Conservation (phyloP, 768 basidiomycete genomes). For the Boletus rubropictus region DNA sequence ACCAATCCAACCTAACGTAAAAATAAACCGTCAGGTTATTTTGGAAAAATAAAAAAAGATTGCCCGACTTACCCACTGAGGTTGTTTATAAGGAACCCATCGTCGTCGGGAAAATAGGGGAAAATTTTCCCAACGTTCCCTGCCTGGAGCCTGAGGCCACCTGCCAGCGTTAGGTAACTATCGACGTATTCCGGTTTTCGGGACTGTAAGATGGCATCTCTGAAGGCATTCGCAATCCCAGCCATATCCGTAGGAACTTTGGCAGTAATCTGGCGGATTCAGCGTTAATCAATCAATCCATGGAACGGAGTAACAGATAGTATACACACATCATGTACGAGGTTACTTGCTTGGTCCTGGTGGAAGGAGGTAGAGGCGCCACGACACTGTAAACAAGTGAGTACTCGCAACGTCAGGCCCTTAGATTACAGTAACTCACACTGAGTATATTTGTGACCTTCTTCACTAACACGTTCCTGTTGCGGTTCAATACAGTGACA, state of each 20-base stretch:
- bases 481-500: conserved; percentile 18
- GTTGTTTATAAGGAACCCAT: conserved; percentile 14
- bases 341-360: conserved; percentile 14
- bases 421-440: conserved; percentile 14
- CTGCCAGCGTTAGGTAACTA: conserved; percentile 6
- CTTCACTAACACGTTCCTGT: conserved; percentile 3
- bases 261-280: background rate
- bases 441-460: conserved; percentile 21
- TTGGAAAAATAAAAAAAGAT: background rate
- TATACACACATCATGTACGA: conserved; percentile 13
- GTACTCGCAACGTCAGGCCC: background rate
- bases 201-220: conserved; percentile 8
- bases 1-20: conserved; percentile 14
- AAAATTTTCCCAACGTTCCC: conserved; percentile 11
- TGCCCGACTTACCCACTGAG: conserved; percentile 8
- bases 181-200: conserved; percentile 9
- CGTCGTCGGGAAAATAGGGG: background rate
- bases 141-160: conserved; percentile 10
- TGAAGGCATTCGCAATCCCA: conserved; percentile 13
- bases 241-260: conserved; percentile 13
- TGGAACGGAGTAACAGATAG: background rate
- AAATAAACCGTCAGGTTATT: background rate
- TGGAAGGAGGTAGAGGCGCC: conserved; percentile 3
- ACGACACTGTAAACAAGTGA: conserved; percentile 13
- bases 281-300: background rate